Evolutionary conservation across 805 yeast species (phyloP), one percentile per base, ranked within the genome.

Genomic region (Komagataella populi): DNA sequence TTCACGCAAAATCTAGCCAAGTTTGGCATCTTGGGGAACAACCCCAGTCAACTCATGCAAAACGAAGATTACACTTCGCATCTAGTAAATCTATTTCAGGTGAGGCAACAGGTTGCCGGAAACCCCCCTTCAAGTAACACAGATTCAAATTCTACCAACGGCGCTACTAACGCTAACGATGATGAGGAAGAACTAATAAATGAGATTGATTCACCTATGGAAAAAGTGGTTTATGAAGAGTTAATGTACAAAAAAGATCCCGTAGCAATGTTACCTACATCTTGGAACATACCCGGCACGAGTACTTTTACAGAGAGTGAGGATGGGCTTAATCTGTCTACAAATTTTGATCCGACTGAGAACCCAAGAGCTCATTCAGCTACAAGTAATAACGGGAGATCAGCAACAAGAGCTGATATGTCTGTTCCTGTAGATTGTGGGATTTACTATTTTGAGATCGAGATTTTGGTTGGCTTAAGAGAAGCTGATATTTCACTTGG

Each of bases 361-460:
- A 45, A 54, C 12, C 39, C 39, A 30, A 30, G 39, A 14, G 39
- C 39, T 30, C 39, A 30, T 30, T 30, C 39, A 30, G 39, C 39
- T 30, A 30, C 39, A 30, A 30, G 39, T 8, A 30, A 30, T 30
- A 30, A 30, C 14, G 39, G 39, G 39, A 30, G 39, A 30, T 30
- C 39, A 39, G 14, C 50, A 5, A 60, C 70, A 7, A 66, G 64
- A 51, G 56, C 73, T 1, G 60, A 71, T 52, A 54, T 62, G 43
- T 55, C 65, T 4, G 67, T 77, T 6, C 70, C 74, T 1, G 55
- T 63, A 3, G 60, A 63, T 18, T 60, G 72, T 52, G 78, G 81
- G 1, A 59, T 78, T 3, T 78, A 71, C 59, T 78, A 78, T 57
- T 78, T 58, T 56, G 84, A 78, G 57, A 64, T 77, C n/a, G 64